Evolutionary conservation across 2,329 filamentous ascomycete species (phyloP).

Genomic region (Diaporthe sp.): DNA sequence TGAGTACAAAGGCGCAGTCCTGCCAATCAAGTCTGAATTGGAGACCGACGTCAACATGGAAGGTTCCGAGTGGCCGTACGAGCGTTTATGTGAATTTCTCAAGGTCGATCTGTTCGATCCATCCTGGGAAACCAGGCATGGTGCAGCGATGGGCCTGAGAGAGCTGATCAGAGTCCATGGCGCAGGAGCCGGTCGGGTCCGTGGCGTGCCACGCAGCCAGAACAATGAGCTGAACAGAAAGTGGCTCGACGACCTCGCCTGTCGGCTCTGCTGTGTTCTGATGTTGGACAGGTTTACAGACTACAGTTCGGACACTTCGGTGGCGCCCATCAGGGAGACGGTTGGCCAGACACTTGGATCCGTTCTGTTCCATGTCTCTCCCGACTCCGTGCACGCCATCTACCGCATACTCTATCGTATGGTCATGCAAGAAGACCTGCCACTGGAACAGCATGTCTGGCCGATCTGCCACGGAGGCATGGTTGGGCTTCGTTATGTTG

Average conservation of each 20-base stretch:
- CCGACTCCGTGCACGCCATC: conserved; percentile 84
- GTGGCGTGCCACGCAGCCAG: conserved; percentile 77
- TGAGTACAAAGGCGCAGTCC: conserved; percentile 89
- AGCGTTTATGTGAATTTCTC: conserved; percentile 93
- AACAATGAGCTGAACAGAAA: conserved; percentile 85
- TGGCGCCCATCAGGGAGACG: conserved; percentile 95
- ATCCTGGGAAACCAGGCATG: conserved; percentile 95
- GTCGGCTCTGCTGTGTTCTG: conserved; percentile 92
- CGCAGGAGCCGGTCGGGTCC: conserved; percentile 83
- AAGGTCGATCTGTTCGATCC: conserved; percentile 94
- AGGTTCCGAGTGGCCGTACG: conserved; percentile 92
- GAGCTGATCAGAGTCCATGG: conserved; percentile 96
- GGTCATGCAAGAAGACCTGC: conserved; percentile 90
- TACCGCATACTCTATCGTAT: conserved; percentile 89
- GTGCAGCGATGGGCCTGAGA: conserved; percentile 93
- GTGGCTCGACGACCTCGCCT: conserved; percentile 97
- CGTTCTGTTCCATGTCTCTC: conserved; percentile 85
- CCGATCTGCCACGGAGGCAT: conserved; percentile 98
- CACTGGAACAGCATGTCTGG: conserved; percentile 83
- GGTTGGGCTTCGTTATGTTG: conserved; percentile 95
- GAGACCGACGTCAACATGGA: conserved; percentile 83
- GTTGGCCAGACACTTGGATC: conserved; percentile 95
- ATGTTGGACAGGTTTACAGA: conserved; percentile 98
- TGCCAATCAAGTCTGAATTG: conserved; percentile 85
- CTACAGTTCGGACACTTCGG: conserved; percentile 96